Conservation (phyloP, 176 grass and related monocot species). For the Triticum urartu region DNA sequence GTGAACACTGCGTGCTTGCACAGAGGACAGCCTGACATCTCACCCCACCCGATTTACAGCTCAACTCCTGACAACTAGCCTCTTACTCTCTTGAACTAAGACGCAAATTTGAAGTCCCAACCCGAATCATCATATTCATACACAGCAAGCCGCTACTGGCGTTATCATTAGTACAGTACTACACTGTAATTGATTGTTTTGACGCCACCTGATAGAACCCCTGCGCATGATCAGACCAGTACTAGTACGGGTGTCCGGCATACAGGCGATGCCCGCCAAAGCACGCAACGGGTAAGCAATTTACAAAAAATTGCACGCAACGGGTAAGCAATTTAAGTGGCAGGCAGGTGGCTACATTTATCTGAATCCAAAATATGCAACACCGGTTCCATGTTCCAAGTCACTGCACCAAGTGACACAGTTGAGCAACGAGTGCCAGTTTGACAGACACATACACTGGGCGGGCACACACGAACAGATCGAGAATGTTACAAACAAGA, state of each 20-base stretch:
- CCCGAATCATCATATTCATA: no score
- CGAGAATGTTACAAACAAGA: constrained; percentile 14
- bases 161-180: not conserved
- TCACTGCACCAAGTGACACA: not conserved
- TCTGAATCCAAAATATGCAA: not conserved
- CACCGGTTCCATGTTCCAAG: constrained; percentile 14
- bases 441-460: not conserved
- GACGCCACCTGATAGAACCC: no score
- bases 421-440: not conserved
- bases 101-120: constrained; percentile 3
- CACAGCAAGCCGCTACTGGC: no score
- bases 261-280: not conserved
- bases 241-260: not conserved
- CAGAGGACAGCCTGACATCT: constrained; percentile 21
- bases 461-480: not conserved
- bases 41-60: constrained; percentile 9
- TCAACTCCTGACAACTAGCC: constrained; percentile 12
- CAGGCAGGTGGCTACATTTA: not conserved
- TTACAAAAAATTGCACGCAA: not conserved
- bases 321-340: not conserved
- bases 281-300: not conserved
- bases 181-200: not conserved
- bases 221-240: no score
- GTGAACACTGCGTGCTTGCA: not conserved
- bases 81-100: not conserved